Base-by-base conservation (phyloP, 1,139 yeast species). In the Saccharomyces pastorianus region DNA sequence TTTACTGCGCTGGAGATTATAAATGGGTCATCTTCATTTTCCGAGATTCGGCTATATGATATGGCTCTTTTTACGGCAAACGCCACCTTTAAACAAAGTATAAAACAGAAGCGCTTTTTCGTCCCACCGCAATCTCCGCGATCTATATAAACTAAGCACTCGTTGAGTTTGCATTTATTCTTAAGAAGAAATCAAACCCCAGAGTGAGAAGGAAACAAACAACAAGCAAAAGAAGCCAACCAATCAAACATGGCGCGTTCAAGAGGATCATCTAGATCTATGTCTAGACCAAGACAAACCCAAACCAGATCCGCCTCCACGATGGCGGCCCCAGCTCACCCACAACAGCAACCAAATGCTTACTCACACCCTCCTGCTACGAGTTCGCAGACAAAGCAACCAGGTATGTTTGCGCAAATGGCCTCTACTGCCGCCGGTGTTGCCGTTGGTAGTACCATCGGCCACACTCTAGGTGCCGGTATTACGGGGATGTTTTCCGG, bases 371-470 rank as follows among this genome's bases (percentile, higher is more conserved):
- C 72, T 58, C 74, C 74, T 56, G 70, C 75, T 38, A 67, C 70
- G 42, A 53, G 46, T 66, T 75, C 76, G 52, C 80, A 74, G 57
- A 77, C 79, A 53, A 80, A 75, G 70, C 88, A 83, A 70, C 98
- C 99, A 52, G 97, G 98, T 64, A 69, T 93, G 71, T 91, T 93
- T 68, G 88, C 95, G 57, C 96, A 93, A 75, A 93, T 93, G 98
- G 98, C 98, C 34, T 80, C 96, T 48, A 93, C 99, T 54, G 99
- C 99, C 58, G 99, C 98, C 53, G 99, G 99, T 82, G 99, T 93
- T 42, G 99, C 98, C 52, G 97, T 93, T 56, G 99, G 99, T 67
- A 88, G 96, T 55, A 85, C 98, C 59, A 84, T 91, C 57, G 99
- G 99, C 58, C 99, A 93, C 78, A 89, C 97, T 51, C 65, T 93